These are phyloP conservation scores for Austroboletus eburneus DNA, from an alignment of 768 basidiomycete species.

Conservation along the genomic window DNA sequence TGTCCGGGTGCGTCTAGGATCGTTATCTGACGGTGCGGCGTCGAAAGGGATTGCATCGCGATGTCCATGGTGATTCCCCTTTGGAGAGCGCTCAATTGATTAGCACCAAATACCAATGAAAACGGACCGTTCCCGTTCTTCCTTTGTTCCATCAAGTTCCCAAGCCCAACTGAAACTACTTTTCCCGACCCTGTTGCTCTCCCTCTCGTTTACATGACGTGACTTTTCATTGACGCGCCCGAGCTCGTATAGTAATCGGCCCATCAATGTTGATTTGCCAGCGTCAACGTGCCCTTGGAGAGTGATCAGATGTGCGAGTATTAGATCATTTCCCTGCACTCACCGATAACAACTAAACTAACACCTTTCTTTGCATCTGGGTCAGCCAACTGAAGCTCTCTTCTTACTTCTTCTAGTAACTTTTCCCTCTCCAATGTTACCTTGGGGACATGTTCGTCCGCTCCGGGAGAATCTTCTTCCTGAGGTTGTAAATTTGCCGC, in stretches of 20 bases:
- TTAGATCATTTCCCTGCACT: constrained; percentile 11
- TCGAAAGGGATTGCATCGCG: constrained; percentile 74
- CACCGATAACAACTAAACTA: constrained; percentile 92
- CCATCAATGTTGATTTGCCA: constrained; percentile 98
- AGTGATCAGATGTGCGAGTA: constrained; percentile 7
- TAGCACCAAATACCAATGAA: background rate
- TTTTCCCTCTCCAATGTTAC: constrained; percentile 73
- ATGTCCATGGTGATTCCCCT: constrained; percentile 99
- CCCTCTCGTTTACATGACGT: constrained; percentile 79
- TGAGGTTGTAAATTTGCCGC: constrained; percentile 61
- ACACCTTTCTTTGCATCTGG: constrained; percentile 62
- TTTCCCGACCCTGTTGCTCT: constrained; percentile 87
- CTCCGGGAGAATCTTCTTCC: constrained; percentile 34
- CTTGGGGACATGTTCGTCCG: constrained; percentile 55
- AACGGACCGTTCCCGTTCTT: constrained; percentile 86
- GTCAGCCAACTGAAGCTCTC: constrained; percentile 42
- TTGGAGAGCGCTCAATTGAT: constrained; percentile 8
- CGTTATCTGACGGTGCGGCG: constrained; percentile 74
- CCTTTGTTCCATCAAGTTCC: constrained; percentile 89
- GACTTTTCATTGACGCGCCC: constrained; percentile 86
- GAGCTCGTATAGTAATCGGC: constrained; percentile 86
- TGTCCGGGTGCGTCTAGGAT: constrained; percentile 98
- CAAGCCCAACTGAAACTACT: constrained; percentile 97
- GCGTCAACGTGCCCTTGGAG: constrained; percentile 92
- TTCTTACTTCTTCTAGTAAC: constrained; percentile 74